Percentiles rank a stretch among this genome's conserved stretches.
Evolutionary conservation across 2,329 filamentous ascomycete species (phyloP).

Genomic region (Penicillium sp.): DNA sequence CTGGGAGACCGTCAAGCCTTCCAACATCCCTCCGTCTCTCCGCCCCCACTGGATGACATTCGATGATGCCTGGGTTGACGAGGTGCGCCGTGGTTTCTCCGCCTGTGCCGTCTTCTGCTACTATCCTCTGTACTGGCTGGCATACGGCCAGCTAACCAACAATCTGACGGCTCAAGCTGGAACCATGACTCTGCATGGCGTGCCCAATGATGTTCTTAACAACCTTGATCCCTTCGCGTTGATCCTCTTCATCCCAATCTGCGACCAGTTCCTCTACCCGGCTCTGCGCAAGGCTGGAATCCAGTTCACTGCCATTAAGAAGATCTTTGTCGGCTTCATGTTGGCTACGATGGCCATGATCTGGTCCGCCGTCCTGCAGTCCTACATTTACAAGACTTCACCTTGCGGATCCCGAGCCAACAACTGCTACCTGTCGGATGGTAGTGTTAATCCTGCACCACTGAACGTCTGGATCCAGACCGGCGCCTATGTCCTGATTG

Average conservation of each 20-base stretch:
- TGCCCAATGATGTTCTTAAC: conserved; percentile 53
- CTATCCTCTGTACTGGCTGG: conserved; percentile 34
- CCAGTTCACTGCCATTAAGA: conserved; percentile 52
- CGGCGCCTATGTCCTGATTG: conserved; percentile 50
- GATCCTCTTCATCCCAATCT: conserved; percentile 52
- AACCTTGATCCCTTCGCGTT: conserved; percentile 52
- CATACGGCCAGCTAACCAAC: conserved; percentile 52
- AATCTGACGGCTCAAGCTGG: conserved; percentile 54
- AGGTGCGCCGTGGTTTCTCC: conserved; percentile 64
- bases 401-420: conserved; percentile 56
- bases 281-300: conserved; percentile 44
- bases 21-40: conserved; percentile 6
- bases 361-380: conserved; percentile 48
- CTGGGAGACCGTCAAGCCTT: conserved; percentile 11
- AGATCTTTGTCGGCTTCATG: conserved; percentile 50
- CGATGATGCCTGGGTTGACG: conserved; percentile 77
- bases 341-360: conserved; percentile 49
- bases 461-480: conserved; percentile 61
- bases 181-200: conserved; percentile 50
- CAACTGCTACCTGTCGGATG: conserved; percentile 35
- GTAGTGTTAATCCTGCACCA: conserved; percentile 40
- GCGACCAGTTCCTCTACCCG: conserved; percentile 51
- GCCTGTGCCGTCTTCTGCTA: conserved; percentile 66
- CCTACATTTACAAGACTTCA: conserved; percentile 55
- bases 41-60: conserved; percentile 43